Conservation (phyloP, 192 early-diverging fungal species). For the Chytriomyces confervae region DNA sequence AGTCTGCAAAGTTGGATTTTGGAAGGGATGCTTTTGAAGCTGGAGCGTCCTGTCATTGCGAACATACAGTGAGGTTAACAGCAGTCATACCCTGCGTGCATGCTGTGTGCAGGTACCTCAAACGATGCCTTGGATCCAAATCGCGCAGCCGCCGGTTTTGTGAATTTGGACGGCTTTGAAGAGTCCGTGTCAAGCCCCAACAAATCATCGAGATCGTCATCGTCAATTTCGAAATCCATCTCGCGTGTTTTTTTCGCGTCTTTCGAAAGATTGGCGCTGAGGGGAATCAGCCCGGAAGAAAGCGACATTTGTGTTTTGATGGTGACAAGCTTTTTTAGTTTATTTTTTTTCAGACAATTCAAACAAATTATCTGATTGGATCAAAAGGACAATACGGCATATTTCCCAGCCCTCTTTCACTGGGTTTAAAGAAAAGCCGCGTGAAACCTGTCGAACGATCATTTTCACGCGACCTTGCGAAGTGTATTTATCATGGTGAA, state of each 20-base stretch:
- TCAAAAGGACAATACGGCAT: not conserved
- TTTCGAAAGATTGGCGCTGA: not conserved
- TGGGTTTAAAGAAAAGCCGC: not conserved
- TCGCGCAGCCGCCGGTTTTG: not conserved
- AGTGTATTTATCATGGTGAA: not conserved
- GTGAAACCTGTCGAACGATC: not conserved
- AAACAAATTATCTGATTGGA: not conserved
- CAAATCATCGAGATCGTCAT: conserved; percentile 30
- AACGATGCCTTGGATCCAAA: not conserved
- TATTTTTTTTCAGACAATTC: not conserved
- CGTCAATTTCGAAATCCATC: conserved; percentile 28
- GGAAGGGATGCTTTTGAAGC: conserved; percentile 13
- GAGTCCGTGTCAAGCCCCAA: conserved; percentile 18
- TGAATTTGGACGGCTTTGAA: not conserved
- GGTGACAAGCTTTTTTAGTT: not conserved
- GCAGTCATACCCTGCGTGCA: not conserved
- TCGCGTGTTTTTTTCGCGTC: not conserved
- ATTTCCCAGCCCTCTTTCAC: not conserved
- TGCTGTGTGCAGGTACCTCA: not conserved
- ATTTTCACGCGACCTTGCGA: not conserved
- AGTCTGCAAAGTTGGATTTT: not conserved
- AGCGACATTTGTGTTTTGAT: conserved; percentile 29
- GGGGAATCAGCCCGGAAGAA: conserved; percentile 18
- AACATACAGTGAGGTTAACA: not conserved
- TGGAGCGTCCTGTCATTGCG: not conserved